Conservation (phyloP, 768 basidiomycete species). For the Boletus reticuloceps region DNA sequence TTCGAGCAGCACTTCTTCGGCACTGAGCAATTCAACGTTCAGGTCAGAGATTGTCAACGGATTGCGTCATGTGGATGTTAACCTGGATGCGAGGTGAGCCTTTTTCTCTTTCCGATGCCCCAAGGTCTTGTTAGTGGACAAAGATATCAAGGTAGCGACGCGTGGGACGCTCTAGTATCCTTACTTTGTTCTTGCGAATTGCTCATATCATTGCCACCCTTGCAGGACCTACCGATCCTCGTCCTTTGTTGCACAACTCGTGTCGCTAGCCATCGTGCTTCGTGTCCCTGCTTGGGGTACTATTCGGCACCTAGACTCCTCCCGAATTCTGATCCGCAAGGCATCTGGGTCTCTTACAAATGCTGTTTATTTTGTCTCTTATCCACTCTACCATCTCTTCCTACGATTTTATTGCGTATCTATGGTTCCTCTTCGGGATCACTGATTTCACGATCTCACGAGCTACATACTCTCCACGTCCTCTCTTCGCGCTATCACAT, state of each 20-base stretch:
- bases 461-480: conserved; percentile 84
- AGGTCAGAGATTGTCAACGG: conserved; percentile 56
- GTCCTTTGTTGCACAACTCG: conserved; percentile 52
- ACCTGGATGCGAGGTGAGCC: conserved; percentile 71
- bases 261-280: conserved; percentile 54
- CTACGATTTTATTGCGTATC: conserved; percentile 82
- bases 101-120: conserved; percentile 23
- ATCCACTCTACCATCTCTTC: conserved; percentile 45
- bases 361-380: conserved; percentile 94
- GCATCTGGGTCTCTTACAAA: conserved; percentile 94
- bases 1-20: conserved; percentile 33
- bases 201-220: conserved; percentile 19
- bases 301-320: conserved; percentile 39
- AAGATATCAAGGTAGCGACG: conserved; percentile 28
- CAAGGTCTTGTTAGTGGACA: conserved; percentile 32
- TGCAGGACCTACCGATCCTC: conserved; percentile 63
- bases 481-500: conserved; percentile 87
- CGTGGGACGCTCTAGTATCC: conserved; percentile 36
- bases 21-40: conserved; percentile 34
- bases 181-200: conserved; percentile 13
- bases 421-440: conserved; percentile 86
- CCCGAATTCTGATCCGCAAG: conserved; percentile 62
- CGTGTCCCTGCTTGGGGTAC: conserved; percentile 60
- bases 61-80: conserved; percentile 52
- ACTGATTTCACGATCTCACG: conserved; percentile 84